phyloP scores from a whole-genome alignment of 768 basidiomycete genomes.

The Lanmaoa rubissima region DNA sequence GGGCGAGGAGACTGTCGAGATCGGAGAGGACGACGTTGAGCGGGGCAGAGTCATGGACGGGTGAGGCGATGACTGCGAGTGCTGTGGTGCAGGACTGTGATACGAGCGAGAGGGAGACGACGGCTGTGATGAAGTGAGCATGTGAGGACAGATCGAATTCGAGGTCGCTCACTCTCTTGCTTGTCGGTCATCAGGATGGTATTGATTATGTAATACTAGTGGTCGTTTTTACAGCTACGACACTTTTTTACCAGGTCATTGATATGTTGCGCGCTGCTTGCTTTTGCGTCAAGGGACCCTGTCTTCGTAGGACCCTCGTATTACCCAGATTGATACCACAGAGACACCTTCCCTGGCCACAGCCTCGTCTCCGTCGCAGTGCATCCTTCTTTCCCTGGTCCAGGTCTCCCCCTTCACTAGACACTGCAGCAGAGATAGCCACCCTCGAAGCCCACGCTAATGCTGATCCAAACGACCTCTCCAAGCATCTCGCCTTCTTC shows the following conservation, averaged over 20 bases:
- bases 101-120: conserved; percentile 10
- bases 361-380: conserved; percentile 20
- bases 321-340: neutral
- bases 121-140: neutral
- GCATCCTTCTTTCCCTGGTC: conserved; percentile 36
- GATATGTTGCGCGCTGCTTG: neutral
- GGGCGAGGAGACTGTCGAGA: conserved; percentile 52
- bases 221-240: too few relatives aligned
- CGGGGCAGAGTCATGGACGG: neutral
- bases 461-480: conserved; percentile 63
- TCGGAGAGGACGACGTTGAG: conserved; percentile 50
- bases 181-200: conserved; percentile 33
- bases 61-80: conserved; percentile 2
- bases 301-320: neutral
- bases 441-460: conserved; percentile 77
- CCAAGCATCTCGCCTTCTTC: conserved; percentile 68
- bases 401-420: conserved; percentile 54
- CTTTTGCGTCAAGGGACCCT: neutral
- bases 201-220: conserved; percentile 15
- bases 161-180: neutral
- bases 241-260: too few relatives aligned
- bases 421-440: conserved; percentile 67
- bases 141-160: too few relatives aligned
- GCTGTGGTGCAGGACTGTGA: conserved; percentile 24
- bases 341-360: conserved; percentile 37